Evolutionary conservation across 495 filamentous ascomycete species (phyloP), one percentile per base, ranked within the genome.

Genomic region (Aspergillus hancockii): DNA sequence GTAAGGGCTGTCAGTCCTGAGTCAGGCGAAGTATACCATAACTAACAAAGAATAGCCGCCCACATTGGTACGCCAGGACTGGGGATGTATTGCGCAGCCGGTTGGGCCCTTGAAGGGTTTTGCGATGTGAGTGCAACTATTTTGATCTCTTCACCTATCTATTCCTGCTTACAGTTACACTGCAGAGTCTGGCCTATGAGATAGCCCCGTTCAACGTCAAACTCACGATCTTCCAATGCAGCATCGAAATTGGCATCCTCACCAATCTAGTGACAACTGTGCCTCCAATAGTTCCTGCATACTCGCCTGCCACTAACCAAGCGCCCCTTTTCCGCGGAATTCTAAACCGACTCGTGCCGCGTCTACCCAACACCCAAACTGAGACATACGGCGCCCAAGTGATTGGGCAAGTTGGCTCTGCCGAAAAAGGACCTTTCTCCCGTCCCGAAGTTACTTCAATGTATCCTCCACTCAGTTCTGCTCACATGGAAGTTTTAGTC

Each of bases 161-260:
- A 53, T 4, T 8, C 5, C 10, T 51, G 49, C 58, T 69, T 46
- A 70, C 55, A 55, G 43, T 62, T 45, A 28, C 18, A 14, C 51
- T 32, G 18, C 61, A 87, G 83, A 94, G 91, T 49, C 80, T 98
- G 12, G 93, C 93, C 1, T 98, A 96, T 76, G 94, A 98, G 74
- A 89, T 98, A 54, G 94, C 94, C 0, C 94, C 94, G 1, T 98
- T 97, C 81, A 96, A 96, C 72, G 85, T 98, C 79, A 96, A 93
- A 72, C 83, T 97, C 65, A 96, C 91, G 38, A 93, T 98, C 65
- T 85, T 98, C 45, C 94, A 98, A 76, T 91, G 93, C 59, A 89
- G 85, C 60, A 80, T 91, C 52, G 92, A 97, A 75, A 90, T 95
- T 62, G 82, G 84, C 65, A 85, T 91, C 47, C 82, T 97, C 53